Percentiles rank a stretch among this genome's conserved stretches.
phyloP scores from a whole-genome alignment of 768 basidiomycete genomes.

The Tylopilus felleus region DNA sequence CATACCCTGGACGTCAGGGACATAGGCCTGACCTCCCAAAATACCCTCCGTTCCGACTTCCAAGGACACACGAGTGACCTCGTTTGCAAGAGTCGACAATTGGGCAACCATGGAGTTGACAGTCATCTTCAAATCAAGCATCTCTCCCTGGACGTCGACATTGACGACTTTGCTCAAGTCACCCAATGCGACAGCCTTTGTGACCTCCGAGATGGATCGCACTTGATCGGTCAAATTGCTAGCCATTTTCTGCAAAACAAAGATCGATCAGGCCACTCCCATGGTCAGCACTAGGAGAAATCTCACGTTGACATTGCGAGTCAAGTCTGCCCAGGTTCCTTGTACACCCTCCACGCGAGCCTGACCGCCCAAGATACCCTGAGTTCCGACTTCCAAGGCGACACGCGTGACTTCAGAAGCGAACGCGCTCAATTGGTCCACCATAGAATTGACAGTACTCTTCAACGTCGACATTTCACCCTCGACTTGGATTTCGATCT shows the following conservation, averaged over 20 bases:
- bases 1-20: conserved; percentile 91
- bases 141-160: conserved; percentile 93
- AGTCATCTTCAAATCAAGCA: conserved; percentile 80
- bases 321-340: conserved; percentile 91
- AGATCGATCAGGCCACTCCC: not conserved
- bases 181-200: conserved; percentile 74
- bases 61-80: conserved; percentile 88
- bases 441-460: conserved; percentile 90
- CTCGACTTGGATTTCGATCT: conserved; percentile 87
- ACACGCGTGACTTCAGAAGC: conserved; percentile 81
- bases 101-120: conserved; percentile 79
- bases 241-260: conserved; percentile 68
- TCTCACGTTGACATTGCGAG: conserved; percentile 80
- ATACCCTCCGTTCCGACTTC: conserved; percentile 94
- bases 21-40: conserved; percentile 87
- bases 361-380: conserved; percentile 88
- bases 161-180: conserved; percentile 82
- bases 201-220: conserved; percentile 86
- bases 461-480: conserved; percentile 86
- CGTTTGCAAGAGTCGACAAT: conserved; percentile 68
- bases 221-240: conserved; percentile 83
- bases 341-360: conserved; percentile 88
- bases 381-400: conserved; percentile 86
- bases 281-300: not conserved
- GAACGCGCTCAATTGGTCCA: conserved; percentile 84